phyloP scores from a whole-genome alignment of 2,329 filamentous ascomycete genomes.

The Aspergillus bombycis region DNA sequence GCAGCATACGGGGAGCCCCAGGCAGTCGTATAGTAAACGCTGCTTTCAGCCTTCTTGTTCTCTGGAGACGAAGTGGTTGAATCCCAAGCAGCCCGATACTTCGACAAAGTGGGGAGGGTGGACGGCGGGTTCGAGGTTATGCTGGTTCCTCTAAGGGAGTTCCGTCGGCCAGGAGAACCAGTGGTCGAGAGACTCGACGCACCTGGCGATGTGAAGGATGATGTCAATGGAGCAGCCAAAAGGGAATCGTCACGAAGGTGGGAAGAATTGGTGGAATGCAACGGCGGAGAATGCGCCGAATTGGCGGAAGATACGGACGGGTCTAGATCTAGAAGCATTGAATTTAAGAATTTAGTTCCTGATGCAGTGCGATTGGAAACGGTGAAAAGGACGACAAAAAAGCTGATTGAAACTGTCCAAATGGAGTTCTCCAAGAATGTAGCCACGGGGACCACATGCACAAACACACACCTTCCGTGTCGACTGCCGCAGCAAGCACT shows the following conservation, averaged over 20 bases:
- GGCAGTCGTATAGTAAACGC: constrained; percentile 70
- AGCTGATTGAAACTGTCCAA: neutral
- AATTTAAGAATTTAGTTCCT: constrained; percentile 16
- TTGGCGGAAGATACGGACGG: constrained; percentile 41
- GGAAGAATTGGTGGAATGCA: constrained; percentile 31
- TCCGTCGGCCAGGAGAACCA: constrained; percentile 37
- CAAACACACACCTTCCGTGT: constrained; percentile 48
- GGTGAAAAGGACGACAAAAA: constrained; percentile 3
- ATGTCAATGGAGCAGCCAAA: constrained; percentile 34
- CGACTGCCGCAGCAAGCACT: constrained; percentile 52
- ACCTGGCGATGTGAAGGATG: constrained; percentile 40
- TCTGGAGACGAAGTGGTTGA: constrained; percentile 45
- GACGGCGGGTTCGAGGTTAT: constrained; percentile 32
- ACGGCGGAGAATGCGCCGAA: constrained; percentile 39
- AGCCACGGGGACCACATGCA: constrained; percentile 13
- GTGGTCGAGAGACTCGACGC: constrained; percentile 40
- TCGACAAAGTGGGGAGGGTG: constrained; percentile 36
- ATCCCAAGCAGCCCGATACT: constrained; percentile 37
- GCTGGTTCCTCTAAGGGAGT: constrained; percentile 28
- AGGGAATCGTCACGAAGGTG: constrained; percentile 34
- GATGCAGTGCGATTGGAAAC: constrained; percentile 6
- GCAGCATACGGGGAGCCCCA: constrained; percentile 91
- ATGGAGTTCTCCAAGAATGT: neutral
- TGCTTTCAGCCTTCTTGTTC: constrained; percentile 50
- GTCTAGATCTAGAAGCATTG: constrained; percentile 39